Percentiles rank a stretch among this genome's conserved stretches.
These are phyloP conservation scores for Mycena vulgaris DNA, from an alignment of 768 basidiomycete species.

Conservation along the genomic window DNA sequence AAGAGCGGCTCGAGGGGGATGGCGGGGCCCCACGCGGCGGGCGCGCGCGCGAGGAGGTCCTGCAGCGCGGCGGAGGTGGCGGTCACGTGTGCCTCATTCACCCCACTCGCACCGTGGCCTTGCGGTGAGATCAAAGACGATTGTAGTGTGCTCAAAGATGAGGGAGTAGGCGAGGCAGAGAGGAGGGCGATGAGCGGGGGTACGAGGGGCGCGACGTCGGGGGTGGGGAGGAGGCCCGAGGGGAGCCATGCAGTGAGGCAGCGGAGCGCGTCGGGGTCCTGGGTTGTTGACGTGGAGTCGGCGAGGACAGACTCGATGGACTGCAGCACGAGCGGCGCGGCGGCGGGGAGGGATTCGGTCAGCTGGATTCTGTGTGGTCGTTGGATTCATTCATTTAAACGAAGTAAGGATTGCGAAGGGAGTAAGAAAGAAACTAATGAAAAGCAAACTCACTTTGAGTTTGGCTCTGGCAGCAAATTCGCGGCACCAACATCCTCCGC, in stretches of 20 bases:
- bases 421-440: neutral
- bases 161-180: too few relatives aligned
- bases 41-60: constrained; percentile 84
- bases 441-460: too few relatives aligned
- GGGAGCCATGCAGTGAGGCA: constrained; percentile 90
- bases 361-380: constrained; percentile 62
- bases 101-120: too few relatives aligned
- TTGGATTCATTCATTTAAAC: too few relatives aligned
- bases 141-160: too few relatives aligned
- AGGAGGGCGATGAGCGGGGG: constrained; percentile 76
- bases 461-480: constrained; percentile 80
- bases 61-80: constrained; percentile 82
- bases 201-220: constrained; percentile 80
- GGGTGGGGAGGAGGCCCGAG: constrained; percentile 56
- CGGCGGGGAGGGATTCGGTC: constrained; percentile 75
- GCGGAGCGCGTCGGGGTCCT: constrained; percentile 60
- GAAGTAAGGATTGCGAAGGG: too few relatives aligned
- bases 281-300: constrained; percentile 40
- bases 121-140: too few relatives aligned
- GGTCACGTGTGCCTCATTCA: too few relatives aligned
- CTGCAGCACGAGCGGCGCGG: constrained; percentile 79
- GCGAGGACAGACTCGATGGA: constrained; percentile 73
- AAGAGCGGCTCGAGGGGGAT: constrained; percentile 90
- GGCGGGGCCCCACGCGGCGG: constrained; percentile 77
- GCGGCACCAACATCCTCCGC: constrained; percentile 87